phyloP scores from a whole-genome alignment of 2,329 filamentous ascomycete genomes.

The Cercospora sojina region DNA sequence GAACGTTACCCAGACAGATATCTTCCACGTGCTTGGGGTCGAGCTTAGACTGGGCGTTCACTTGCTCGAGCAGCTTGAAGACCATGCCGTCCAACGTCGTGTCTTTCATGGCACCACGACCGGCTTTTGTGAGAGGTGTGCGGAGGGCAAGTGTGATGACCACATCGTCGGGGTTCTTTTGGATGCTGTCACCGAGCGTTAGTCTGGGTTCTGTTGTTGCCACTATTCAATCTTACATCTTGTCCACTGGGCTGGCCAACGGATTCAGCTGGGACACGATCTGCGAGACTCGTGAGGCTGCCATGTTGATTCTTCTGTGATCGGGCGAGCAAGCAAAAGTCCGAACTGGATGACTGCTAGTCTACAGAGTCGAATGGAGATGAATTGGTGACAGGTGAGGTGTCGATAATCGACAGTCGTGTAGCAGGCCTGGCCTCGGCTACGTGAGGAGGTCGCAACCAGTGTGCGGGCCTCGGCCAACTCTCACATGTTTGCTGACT shows the following conservation, averaged over 20 bases:
- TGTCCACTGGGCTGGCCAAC: conserved; percentile 21
- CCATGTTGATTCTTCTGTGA: not conserved
- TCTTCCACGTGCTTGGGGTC: conserved; percentile 54
- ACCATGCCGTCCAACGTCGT: conserved; percentile 83
- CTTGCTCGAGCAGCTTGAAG: conserved; percentile 73
- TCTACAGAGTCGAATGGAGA: not conserved
- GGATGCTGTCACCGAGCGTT: conserved; percentile 11
- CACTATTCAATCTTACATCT: conserved; percentile 17
- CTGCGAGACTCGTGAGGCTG: conserved; percentile 18
- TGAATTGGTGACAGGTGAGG: not conserved
- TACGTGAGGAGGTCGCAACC: not conserved
- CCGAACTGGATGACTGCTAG: not conserved
- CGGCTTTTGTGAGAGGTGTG: conserved; percentile 82
- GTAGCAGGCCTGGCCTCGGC: not conserved
- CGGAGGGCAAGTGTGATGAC: conserved; percentile 92
- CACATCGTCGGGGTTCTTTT: conserved; percentile 85
- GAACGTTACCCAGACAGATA: conserved; percentile 86
- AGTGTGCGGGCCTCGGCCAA: not conserved
- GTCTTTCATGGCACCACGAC: conserved; percentile 94
- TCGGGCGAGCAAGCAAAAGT: not conserved
- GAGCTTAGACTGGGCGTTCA: conserved; percentile 38
- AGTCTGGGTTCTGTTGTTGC: not conserved
- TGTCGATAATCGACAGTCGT: not conserved
- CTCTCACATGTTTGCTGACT: not conserved
- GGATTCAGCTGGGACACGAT: conserved; percentile 24